Conservation (phyloP, 345 rosid genomes). For the Eucalyptus decipiens region DNA sequence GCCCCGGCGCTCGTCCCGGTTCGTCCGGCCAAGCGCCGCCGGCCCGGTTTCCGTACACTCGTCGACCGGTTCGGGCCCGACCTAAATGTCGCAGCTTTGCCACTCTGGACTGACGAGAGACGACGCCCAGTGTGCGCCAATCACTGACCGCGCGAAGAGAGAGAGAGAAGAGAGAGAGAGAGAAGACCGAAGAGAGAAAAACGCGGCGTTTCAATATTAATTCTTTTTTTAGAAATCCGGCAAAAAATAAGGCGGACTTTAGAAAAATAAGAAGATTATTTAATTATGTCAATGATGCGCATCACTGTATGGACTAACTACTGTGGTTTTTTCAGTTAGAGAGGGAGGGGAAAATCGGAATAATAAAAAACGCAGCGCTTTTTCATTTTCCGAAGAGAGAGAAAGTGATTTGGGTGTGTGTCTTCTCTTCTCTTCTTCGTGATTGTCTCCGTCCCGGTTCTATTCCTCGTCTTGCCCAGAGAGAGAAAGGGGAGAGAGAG, state of each 20-base stretch:
- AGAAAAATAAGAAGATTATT: neutral
- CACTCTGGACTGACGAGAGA: neutral
- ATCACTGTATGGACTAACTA: neutral
- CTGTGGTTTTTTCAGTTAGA: neutral
- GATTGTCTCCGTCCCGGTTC: neutral
- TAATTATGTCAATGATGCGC: neutral
- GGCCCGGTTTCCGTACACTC: neutral
- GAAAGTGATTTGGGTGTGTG: neutral
- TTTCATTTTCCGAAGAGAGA: neutral
- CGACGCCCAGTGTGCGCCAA: neutral
- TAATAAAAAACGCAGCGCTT: neutral
- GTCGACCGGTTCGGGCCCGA: neutral
- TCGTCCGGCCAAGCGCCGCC: neutral
- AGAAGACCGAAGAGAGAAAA: neutral
- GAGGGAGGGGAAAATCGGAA: neutral
- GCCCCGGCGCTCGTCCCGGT: neutral
- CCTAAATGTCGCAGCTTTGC: neutral
- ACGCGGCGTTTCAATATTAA: neutral
- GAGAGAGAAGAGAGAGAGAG: neutral
- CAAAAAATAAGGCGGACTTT: neutral
- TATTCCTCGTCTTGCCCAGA: neutral
- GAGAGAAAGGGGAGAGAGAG: neutral
- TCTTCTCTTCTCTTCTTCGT: neutral
- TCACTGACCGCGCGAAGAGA: neutral
- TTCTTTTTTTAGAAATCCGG: neutral